phyloP scores from a whole-genome alignment of 768 basidiomycete species.

The Collybiopsis confluens region DNA sequence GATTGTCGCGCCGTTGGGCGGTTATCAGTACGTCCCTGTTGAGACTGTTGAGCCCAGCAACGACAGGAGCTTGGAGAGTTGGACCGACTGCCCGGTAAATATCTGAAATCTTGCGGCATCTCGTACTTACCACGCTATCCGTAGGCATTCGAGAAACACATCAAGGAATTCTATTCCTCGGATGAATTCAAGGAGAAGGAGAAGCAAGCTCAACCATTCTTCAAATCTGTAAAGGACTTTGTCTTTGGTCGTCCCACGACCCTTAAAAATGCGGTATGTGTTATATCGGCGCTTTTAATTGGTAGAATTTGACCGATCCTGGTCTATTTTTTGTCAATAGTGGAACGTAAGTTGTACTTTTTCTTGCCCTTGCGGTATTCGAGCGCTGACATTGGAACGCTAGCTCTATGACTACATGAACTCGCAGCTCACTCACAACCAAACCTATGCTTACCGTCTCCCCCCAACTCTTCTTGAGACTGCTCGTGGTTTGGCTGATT shows the following conservation, averaged over 20 bases:
- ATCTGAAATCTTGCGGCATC: background rate
- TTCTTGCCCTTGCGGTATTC: background rate
- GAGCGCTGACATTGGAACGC: background rate
- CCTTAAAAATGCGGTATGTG: constrained; percentile 65
- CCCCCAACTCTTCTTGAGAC: constrained; percentile 77
- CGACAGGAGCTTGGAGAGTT: constrained; percentile 80
- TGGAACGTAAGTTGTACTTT: constrained; percentile 61
- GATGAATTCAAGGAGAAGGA: constrained; percentile 59
- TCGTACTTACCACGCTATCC: background rate
- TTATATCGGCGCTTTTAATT: background rate
- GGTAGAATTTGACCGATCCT: constrained; percentile 8
- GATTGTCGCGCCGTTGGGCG: constrained; percentile 68
- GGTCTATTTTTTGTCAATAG: constrained; percentile 32
- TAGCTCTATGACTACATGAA: constrained; percentile 78
- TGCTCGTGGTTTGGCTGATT: constrained; percentile 71
- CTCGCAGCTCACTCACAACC: constrained; percentile 76
- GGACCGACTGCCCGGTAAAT: constrained; percentile 58
- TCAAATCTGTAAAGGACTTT: constrained; percentile 61
- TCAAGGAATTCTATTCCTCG: constrained; percentile 56
- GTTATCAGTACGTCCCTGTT: constrained; percentile 88
- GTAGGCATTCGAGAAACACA: constrained; percentile 54
- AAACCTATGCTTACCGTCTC: constrained; percentile 72
- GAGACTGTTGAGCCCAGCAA: constrained; percentile 85
- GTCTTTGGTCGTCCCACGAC: constrained; percentile 64
- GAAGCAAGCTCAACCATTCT: constrained; percentile 60